Conservation (phyloP, 1,284 basidiomycete species). For the Rhodotorula sp. region DNA sequence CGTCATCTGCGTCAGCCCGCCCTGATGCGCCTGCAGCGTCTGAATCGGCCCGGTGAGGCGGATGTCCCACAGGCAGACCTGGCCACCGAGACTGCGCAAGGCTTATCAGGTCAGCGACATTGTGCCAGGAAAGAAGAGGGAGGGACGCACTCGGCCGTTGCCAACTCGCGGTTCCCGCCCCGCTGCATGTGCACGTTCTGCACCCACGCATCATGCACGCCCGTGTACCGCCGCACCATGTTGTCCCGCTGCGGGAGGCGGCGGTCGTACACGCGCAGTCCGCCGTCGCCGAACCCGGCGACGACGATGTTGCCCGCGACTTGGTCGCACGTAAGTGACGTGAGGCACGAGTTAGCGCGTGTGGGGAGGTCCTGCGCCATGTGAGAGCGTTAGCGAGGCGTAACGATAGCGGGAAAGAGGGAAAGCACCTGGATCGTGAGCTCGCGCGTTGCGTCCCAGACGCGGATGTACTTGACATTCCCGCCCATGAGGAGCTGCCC, state of each 20-base stretch:
- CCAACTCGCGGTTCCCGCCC: constrained; percentile 68
- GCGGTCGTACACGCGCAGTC: constrained; percentile 87
- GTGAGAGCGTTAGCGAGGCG: too few species aligned
- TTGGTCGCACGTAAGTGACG: constrained; percentile 77
- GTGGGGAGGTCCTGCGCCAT: constrained; percentile 81
- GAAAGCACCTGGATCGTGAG: constrained; percentile 73
- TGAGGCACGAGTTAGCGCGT: constrained; percentile 84
- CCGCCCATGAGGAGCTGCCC: constrained; percentile 87
- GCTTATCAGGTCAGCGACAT: background rate
- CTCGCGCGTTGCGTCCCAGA: constrained; percentile 96
- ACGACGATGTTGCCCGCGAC: constrained; percentile 78
- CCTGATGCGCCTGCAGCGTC: constrained; percentile 67
- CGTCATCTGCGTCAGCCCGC: constrained; percentile 81
- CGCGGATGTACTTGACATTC: constrained; percentile 81
- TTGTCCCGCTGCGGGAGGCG: constrained; percentile 79
- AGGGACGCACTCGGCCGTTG: constrained; percentile 76
- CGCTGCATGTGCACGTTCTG: constrained; percentile 88
- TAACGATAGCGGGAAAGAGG: background rate
- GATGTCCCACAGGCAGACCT: constrained; percentile 90
- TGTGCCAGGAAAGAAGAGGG: background rate
- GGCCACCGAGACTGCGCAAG: constrained; percentile 74
- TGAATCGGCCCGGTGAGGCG: constrained; percentile 69
- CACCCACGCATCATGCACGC: constrained; percentile 79
- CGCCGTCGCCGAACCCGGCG: constrained; percentile 91
- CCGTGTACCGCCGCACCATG: constrained; percentile 77